These are phyloP conservation scores for Suillus subluteus DNA, from an alignment of 768 basidiomycete genomes.

Conservation along the genomic window DNA sequence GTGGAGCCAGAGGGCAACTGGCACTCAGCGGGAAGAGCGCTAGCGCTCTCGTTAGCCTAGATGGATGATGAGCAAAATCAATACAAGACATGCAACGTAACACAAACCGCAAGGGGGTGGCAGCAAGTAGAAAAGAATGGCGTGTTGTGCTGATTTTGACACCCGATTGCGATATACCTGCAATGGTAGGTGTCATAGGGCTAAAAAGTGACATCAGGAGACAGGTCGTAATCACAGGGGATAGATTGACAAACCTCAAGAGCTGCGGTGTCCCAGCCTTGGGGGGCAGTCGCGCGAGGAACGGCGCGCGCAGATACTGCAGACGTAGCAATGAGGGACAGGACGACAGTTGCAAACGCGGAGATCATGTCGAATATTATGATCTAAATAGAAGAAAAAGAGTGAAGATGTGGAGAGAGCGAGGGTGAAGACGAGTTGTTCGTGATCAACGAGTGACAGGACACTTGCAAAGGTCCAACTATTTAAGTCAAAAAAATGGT, in stretches of 20 bases:
- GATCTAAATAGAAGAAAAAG: slow-evolving; percentile 30
- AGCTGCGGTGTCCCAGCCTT: slow-evolving; percentile 45
- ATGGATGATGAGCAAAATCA: slow-evolving; percentile 7
- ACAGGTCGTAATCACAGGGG: slow-evolving; percentile 8
- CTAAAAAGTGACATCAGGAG: slow-evolving; percentile 33
- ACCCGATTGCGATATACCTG: slow-evolving; percentile 63
- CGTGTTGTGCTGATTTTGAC: slow-evolving; percentile 50
- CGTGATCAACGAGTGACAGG: slow-evolving; percentile 11
- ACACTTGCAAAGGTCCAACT: slow-evolving; percentile 11
- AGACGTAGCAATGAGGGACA: slow-evolving; percentile 47
- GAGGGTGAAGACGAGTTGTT: slow-evolving; percentile 31
- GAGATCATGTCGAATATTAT: slow-evolving; percentile 35
- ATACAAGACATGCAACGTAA: slow-evolving; percentile 8
- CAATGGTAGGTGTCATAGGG: slow-evolving; percentile 58
- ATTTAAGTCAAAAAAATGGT: slow-evolving; percentile 11
- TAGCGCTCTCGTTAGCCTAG: slow-evolving; percentile 55
- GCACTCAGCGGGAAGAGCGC: slow-evolving; percentile 55
- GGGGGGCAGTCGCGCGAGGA: slow-evolving; percentile 38
- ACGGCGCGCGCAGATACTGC: slow-evolving; percentile 40
- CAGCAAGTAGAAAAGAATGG: slow-evolving; percentile 71
- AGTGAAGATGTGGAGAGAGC: slow-evolving; percentile 21
- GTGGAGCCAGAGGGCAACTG: slow-evolving; percentile 41
- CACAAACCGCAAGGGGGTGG: slow-evolving; percentile 63
- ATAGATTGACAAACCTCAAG: slow-evolving; percentile 44
- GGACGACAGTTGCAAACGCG: slow-evolving; percentile 41